Percentiles rank a stretch among this genome's conserved stretches.
phyloP scores from a whole-genome alignment of 2,329 filamentous ascomycete genomes.

The Pseudocercospora cruenta region DNA sequence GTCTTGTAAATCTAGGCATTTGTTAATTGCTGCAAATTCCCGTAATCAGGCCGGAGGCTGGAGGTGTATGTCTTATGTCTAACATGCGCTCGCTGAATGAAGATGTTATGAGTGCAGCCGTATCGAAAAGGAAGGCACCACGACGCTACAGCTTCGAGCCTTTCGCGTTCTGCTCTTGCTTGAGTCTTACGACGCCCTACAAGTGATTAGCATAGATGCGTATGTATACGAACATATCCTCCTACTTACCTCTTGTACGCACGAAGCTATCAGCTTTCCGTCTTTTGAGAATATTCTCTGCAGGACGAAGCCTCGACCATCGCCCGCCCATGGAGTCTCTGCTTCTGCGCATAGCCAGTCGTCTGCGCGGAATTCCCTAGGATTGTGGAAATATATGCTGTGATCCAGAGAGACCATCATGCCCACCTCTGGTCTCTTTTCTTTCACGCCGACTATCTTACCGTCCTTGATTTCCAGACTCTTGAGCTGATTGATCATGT shows the following conservation, averaged over 20 bases:
- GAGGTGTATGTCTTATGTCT: not conserved
- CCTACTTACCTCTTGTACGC: conserved; percentile 70
- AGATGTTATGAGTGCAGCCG: not conserved
- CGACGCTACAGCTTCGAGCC: conserved; percentile 23
- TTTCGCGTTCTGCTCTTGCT: conserved; percentile 39
- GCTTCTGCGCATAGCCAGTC: conserved; percentile 82
- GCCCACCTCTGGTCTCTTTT: conserved; percentile 65
- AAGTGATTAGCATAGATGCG: conserved; percentile 27
- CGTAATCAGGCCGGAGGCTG: too few relatives aligned
- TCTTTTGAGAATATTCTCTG: conserved; percentile 74
- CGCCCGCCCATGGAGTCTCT: conserved; percentile 78
- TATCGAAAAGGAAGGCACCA: not conserved
- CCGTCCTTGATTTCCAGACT: conserved; percentile 44
- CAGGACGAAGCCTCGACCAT: conserved; percentile 74
- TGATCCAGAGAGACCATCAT: conserved; percentile 87
- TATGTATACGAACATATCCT: not conserved
- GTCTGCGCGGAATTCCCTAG: conserved; percentile 54
- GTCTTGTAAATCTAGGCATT: too few relatives aligned
- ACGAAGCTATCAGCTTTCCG: conserved; percentile 75
- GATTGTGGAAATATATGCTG: conserved; percentile 59
- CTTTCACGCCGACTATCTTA: conserved; percentile 53
- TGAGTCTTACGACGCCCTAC: conserved; percentile 58
- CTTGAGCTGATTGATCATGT: conserved; percentile 57
- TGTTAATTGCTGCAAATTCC: too few relatives aligned
- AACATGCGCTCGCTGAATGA: not conserved